Evolutionary conservation across 2,329 filamentous ascomycete species (phyloP).

Genomic region (Penicillium oxalicum): DNA sequence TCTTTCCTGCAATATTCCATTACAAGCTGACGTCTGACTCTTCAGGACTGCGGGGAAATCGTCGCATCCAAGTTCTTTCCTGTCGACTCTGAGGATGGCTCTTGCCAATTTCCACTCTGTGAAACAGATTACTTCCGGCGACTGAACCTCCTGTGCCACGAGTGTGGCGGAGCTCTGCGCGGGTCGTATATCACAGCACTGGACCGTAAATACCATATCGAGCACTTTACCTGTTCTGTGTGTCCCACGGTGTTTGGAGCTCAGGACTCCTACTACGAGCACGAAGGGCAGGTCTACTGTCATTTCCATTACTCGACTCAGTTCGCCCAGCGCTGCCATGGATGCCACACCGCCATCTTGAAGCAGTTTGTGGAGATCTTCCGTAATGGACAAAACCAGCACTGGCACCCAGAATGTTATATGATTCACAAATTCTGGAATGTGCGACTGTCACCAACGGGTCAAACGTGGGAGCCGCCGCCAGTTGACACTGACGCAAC

Average conservation of each 20-base stretch:
- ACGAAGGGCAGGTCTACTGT: constrained; percentile 92
- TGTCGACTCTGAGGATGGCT: constrained; percentile 81
- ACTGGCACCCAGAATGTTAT: constrained; percentile 99
- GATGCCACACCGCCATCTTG: constrained; percentile 91
- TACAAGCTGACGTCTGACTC: neutral
- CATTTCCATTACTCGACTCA: constrained; percentile 98
- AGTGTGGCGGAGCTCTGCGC: constrained; percentile 85
- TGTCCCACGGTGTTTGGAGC: constrained; percentile 97
- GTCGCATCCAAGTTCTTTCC: constrained; percentile 99
- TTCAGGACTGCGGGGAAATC: constrained; percentile 88
- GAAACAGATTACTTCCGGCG: constrained; percentile 97
- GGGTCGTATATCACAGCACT: constrained; percentile 97
- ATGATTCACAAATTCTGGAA: constrained; percentile 99
- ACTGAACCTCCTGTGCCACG: constrained; percentile 81
- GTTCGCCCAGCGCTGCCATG: constrained; percentile 92
- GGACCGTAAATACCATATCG: constrained; percentile 97
- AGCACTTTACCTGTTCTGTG: constrained; percentile 96
- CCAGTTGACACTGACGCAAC: constrained; percentile 52
- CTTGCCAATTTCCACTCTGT: constrained; percentile 82
- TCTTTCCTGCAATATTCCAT: neutral
- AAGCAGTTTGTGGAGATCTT: constrained; percentile 99
- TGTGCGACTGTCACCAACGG: constrained; percentile 68
- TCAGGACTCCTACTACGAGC: constrained; percentile 97
- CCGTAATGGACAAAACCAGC: constrained; percentile 94
- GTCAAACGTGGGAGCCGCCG: constrained; percentile 45